Evolutionary conservation across 306 rosid genomes (phyloP).

Genomic region (Quercus alba): DNA sequence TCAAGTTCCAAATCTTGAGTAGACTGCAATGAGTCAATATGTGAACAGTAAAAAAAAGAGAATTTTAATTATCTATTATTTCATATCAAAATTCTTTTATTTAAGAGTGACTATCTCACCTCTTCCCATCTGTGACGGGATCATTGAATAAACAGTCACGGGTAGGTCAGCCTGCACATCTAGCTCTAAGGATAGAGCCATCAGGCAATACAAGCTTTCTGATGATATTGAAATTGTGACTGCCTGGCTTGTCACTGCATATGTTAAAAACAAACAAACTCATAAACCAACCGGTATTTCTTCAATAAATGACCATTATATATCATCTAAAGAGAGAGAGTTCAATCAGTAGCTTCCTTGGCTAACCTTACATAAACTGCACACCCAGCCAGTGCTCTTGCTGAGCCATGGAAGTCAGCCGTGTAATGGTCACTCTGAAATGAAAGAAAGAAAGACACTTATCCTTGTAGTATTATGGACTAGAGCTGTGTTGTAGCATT

Average conservation of each 20-base stretch:
- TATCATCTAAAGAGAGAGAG: background rate
- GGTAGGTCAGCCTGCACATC: conserved; percentile 63
- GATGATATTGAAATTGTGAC: conserved; percentile 58
- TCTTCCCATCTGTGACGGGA: conserved; percentile 57
- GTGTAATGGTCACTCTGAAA: conserved; percentile 62
- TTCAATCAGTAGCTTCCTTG: background rate
- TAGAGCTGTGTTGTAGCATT: too few relatives aligned
- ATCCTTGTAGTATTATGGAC: background rate
- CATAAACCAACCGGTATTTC: background rate
- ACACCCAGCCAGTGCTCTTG: conserved; percentile 81
- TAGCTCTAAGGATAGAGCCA: conserved; percentile 67
- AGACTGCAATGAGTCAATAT: conserved; percentile 29
- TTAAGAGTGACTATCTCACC: conserved; percentile 21
- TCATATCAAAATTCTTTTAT: background rate
- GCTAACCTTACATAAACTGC: conserved; percentile 63
- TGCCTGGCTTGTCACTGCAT: conserved; percentile 61
- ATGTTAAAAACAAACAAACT: background rate
- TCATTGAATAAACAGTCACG: conserved; percentile 67
- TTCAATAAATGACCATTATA: background rate
- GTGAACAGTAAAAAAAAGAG: background rate
- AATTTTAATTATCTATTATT: background rate
- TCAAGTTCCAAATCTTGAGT: conserved; percentile 68
- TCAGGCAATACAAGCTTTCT: conserved; percentile 54
- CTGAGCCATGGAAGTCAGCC: conserved; percentile 74
- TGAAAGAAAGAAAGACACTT: background rate